phyloP scores from a whole-genome alignment of 2,329 filamentous ascomycete species.

The Fusarium temperatum region DNA sequence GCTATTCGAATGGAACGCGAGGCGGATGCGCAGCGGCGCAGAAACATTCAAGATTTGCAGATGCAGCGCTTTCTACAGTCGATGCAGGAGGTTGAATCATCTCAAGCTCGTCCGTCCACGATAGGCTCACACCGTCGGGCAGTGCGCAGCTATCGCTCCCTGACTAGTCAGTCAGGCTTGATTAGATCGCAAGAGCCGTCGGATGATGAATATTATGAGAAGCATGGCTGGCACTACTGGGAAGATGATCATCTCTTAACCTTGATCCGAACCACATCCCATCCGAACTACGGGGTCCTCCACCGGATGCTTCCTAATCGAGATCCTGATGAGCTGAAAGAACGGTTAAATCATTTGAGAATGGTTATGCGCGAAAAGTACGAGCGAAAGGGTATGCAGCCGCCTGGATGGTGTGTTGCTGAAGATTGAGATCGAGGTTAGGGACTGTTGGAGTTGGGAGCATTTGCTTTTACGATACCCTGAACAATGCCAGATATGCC shows the following conservation, averaged over 20 bases:
- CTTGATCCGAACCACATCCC: slow-evolving; percentile 31
- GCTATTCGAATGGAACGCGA: slow-evolving; percentile 2
- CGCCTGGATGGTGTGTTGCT: slow-evolving; percentile 43
- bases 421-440: neutral
- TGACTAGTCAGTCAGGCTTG: neutral
- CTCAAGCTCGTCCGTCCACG: neutral
- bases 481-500: neutral
- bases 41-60: slow-evolving; percentile 7
- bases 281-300: slow-evolving; percentile 23
- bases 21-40: neutral
- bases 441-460: slow-evolving; percentile 13
- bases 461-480: slow-evolving; percentile 34
- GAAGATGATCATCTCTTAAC: slow-evolving; percentile 43
- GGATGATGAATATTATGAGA: slow-evolving; percentile 28
- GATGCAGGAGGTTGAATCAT: slow-evolving; percentile 6
- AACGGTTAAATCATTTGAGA: slow-evolving; percentile 35
- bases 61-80: slow-evolving; percentile 35
- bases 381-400: slow-evolving; percentile 12
- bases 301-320: slow-evolving; percentile 24
- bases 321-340: slow-evolving; percentile 23
- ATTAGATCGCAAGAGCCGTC: neutral
- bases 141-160: neutral
- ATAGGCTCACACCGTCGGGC: neutral
- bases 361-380: slow-evolving; percentile 33
- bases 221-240: slow-evolving; percentile 38